These are phyloP conservation scores for Fusarium redolens DNA, from an alignment of 2,329 filamentous ascomycete genomes.

Conservation along the genomic window DNA sequence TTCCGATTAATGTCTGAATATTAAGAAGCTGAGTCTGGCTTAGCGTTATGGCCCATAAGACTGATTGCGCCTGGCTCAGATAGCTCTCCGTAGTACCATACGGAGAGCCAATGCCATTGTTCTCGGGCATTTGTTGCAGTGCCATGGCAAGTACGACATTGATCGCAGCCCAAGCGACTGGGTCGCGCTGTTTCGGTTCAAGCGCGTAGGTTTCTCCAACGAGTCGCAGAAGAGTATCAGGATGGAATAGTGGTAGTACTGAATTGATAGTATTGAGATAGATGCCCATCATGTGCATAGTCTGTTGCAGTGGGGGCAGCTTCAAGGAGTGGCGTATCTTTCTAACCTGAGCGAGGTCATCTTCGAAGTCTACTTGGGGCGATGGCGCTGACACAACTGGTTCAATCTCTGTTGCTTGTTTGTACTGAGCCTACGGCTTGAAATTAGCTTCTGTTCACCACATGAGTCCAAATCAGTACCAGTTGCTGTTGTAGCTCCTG, in stretches of 20 bases:
- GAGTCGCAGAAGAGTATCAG: background rate
- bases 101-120: background rate
- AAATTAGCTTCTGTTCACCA: rapidly evolving
- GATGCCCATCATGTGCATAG: conserved; percentile 9
- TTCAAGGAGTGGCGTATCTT: background rate
- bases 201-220: conserved; percentile 8
- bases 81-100: background rate
- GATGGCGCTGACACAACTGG: rapidly evolving
- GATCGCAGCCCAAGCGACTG: conserved; percentile 1
- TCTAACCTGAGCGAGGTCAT: background rate
- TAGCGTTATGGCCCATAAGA: background rate
- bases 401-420: background rate
- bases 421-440: background rate
- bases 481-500: background rate
- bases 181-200: background rate
- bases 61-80: background rate
- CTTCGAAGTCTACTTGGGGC: rapidly evolving
- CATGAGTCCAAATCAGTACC: rapidly evolving
- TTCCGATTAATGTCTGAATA: conserved; percentile 9
- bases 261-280: conserved; percentile 4
- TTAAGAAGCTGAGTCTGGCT: conserved; percentile 1
- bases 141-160: conserved; percentile 13
- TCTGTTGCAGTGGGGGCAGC: background rate
- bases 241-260: background rate
- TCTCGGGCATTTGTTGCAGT: background rate